Evolutionary conservation across 495 filamentous ascomycete genomes (phyloP).

Genomic region (Neurospora terricola): DNA sequence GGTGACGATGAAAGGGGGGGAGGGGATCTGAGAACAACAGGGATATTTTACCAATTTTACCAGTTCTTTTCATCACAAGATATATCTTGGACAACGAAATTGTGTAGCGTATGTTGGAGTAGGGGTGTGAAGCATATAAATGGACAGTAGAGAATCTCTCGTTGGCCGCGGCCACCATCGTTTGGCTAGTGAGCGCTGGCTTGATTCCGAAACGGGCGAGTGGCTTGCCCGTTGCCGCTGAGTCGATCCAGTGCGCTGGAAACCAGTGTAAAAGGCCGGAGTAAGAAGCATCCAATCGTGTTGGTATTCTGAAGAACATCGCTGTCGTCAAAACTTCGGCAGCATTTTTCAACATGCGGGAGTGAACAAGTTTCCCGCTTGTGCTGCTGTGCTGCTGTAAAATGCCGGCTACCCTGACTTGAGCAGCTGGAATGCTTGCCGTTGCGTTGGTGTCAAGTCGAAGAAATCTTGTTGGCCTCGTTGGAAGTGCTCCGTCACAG

Average conservation of each 20-base stretch:
- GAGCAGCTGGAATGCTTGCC: background rate
- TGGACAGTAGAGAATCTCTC: too few species aligned
- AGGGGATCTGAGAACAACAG: background rate
- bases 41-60: background rate
- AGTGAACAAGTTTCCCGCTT: background rate
- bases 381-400: background rate
- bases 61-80: background rate
- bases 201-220: background rate
- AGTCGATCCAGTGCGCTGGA: background rate
- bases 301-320: background rate
- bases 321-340: background rate
- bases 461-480: background rate
- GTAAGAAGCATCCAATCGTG: background rate
- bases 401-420: background rate
- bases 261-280: background rate
- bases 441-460: background rate
- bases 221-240: background rate
- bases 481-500: background rate
- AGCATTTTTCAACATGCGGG: background rate
- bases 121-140: background rate
- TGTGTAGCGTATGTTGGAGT: background rate
- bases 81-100: background rate
- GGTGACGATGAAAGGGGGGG: background rate
- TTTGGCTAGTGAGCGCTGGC: background rate
- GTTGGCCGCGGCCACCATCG: background rate